Evolutionary conservation across 345 rosid genomes (phyloP), one percentile per base, ranked within the genome.

Genomic region (Geranium brycei): DNA sequence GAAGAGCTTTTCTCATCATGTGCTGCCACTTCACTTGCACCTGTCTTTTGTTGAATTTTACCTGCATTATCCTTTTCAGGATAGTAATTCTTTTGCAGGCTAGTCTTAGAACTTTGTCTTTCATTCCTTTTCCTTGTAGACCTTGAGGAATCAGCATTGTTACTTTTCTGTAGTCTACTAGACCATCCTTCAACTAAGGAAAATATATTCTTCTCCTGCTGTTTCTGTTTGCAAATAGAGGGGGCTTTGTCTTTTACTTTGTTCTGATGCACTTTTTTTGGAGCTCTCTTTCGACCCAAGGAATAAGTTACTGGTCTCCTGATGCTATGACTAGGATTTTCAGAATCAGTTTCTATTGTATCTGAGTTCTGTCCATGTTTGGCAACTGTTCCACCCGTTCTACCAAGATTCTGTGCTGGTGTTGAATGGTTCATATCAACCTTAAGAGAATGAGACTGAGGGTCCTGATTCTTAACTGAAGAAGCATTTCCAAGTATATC

Each of bases 341-440:
- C 92, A 64, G 95, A 79, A 77, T 82, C 97, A 61, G 83, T 79
- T 85, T 90, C 99, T 62, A 85, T 84, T 30, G 88, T 75, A 72
- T 90, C 99, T 64, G 97, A 84, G 72, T 64, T 69, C 69, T 79
- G 81, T 65, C 75, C 74, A 59, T 71, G 84, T 71, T 75, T 81
- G 71, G 64, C 60, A 71, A 19, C 67, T 61, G 61, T 68, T 67
- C 71, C 83, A 62, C 32, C 64, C 17, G 67, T 66, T 66, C 68
- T 63, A 61, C 66, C 72, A 62, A 68, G 68, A 31, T 59, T 68
- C 64, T 73, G 66, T 62, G 68, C 73, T 62, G 73, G 68, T 73
- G 71, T 79, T 51, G 59, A 72, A 62, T 71, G 76, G 57, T 75
- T 72, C 55, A 65, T 76, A 51, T 69, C 71, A 55, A 57, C 66